Base-by-base conservation (phyloP, 2,329 filamentous ascomycete genomes). In the Acrocalymma vagum region DNA sequence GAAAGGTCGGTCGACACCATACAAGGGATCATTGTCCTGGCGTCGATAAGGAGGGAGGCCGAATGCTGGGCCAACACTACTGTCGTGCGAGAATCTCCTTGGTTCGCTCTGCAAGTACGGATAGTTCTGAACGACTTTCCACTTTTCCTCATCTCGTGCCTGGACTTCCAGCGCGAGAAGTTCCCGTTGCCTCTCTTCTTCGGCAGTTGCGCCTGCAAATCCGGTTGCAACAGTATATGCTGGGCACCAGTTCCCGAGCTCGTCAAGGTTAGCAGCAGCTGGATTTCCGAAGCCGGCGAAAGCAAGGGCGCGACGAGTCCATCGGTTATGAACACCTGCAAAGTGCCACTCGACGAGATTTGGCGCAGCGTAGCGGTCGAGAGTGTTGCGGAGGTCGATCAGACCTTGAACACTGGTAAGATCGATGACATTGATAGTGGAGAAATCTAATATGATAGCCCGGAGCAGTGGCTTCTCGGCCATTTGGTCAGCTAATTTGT, bases 361-460 rank as follows among this genome's bases (percentile, higher is more conserved):
- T 1, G 69, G 65, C 3, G 63, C 57, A 5, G 80, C 75, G 40
- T 79, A 78, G 14, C 72, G 70, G 47, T 81, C 78, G 6, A 84
- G 69, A 42, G 78, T 74, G 46, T 78, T 77, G 25, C 79, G 75
- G 5, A 79, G 72, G 55, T 83, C 79, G 26, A 81, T 75, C 15
- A 84, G 64, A 2, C 72, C 72, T 55, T 83, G 79, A 0, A 81
- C 69, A 4, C 76, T 74, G 1, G 80, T 83, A 6, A 81, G 76
- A 49, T 84, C 81, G 27, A 83, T 70, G 29, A 77, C 72, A 56
- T 81, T 80, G 29, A 82, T 77, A 3, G 77, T 72, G 2, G 78
- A 74, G 51, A 79, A 81, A 63, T 83, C 81, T 3, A 83, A 69
- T 8, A 83, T 68, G 15, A 84, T 56, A n/a, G 80, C 78, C 37